Base-by-base conservation (phyloP, 1,284 basidiomycete species). In the Leccinum variabile region DNA sequence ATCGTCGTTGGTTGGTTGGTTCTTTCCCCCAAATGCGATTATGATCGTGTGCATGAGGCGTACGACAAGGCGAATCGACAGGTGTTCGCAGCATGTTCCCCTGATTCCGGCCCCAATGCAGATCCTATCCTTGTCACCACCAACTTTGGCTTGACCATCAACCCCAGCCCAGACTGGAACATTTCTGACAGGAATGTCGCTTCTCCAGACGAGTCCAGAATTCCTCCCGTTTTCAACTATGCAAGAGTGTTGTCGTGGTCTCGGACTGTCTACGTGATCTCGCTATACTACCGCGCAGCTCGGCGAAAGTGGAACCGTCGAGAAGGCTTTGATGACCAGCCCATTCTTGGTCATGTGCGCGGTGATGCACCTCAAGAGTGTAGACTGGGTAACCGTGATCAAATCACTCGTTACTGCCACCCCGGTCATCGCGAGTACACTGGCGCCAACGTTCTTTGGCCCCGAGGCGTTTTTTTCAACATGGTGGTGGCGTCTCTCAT, bases 1-100 rank as follows among this genome's bases (percentile, higher is more conserved):
- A 68, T 82, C 13, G 79, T 83, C 33, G 64, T 78, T 1, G 72
- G 73, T 11, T 81, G 80, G 78, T 65, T 82, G 22, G 70, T 77
- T 59, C 68, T 81, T 22, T 78, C 77, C 0, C 80, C 80, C 0
- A 79, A 79, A 63, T 81, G 78, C 50, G 75, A 80, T 59, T 69
- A 72, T 16, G 32, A n/a, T 1, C 74, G 76, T 1, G 65, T 81
- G 5, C 63, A 63, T 1, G 63, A 66, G 3, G 78, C 78, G 1
- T 63, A 78, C 32, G 39, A 70, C 11, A 67, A 67, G n/a, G 77
- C 76, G 1, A 78, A 80, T 57, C 59, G 54, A 30, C 63, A 66
- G 0, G 62, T 37, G 2, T 60, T 64, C 25, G 55, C 59, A 6
- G 62, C 62, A 28, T 28, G 64, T 18, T 5, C 54, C 5, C 3